These are phyloP conservation scores for Huntiella omanensis DNA, from an alignment of 2,329 filamentous ascomycete genomes.

Conservation along the genomic window DNA sequence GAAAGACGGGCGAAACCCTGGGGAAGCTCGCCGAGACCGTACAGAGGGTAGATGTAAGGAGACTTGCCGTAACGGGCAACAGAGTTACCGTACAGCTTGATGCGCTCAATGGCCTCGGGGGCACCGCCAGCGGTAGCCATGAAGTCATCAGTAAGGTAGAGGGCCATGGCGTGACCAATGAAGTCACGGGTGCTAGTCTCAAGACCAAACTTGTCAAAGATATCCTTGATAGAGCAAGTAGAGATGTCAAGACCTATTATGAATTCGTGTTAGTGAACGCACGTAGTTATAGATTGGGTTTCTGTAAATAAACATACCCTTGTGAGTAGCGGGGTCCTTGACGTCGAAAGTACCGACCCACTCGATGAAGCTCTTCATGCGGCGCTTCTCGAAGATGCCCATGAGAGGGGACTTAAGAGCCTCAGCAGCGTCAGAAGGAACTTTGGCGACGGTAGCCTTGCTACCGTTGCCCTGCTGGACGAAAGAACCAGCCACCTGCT, in stretches of 20 bases:
- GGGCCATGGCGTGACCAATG: constrained; percentile 93
- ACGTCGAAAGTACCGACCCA: constrained; percentile 78
- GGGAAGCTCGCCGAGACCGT: constrained; percentile 89
- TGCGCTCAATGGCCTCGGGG: constrained; percentile 74
- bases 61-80: constrained; percentile 97
- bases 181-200: constrained; percentile 84
- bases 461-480: constrained; percentile 73
- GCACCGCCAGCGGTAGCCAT: constrained; percentile 54
- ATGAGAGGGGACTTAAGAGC: constrained; percentile 84
- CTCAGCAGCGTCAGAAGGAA: constrained; percentile 81
- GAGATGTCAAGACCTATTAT: too few species aligned
- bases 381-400: constrained; percentile 93
- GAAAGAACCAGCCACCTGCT: constrained; percentile 87
- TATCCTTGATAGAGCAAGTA: constrained; percentile 82
- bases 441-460: constrained; percentile 88
- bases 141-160: constrained; percentile 79
- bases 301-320: constrained; percentile 38
- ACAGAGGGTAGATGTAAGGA: constrained; percentile 97
- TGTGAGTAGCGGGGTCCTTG: constrained; percentile 71
- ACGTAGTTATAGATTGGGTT: not conserved
- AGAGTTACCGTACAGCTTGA: constrained; percentile 91
- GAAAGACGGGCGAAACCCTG: constrained; percentile 95
- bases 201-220: constrained; percentile 94
- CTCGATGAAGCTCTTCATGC: constrained; percentile 91
- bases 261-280: not conserved